Percentiles rank a stretch among this genome's conserved stretches.
phyloP scores from a whole-genome alignment of 1,284 basidiomycete genomes.

The Cutaneotrichosporon sp. region DNA sequence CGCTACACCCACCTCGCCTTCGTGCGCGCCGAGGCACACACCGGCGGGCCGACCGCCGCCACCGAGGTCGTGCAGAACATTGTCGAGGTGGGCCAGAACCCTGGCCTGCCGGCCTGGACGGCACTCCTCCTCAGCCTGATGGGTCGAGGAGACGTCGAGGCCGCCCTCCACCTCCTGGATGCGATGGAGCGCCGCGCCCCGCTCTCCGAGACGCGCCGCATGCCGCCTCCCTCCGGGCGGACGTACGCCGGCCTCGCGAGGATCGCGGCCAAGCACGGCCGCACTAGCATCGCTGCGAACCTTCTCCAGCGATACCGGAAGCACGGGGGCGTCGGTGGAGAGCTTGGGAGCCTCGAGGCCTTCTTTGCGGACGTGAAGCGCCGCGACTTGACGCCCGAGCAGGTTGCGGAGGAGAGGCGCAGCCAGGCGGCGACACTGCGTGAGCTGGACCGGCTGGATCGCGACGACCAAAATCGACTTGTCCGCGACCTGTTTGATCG shows the following conservation, averaged over 20 bases:
- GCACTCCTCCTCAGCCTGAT: conserved; percentile 30
- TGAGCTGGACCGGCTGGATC: conserved; percentile 1
- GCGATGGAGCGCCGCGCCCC: conserved; percentile 25
- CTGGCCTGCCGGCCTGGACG: conserved; percentile 26
- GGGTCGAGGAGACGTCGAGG: conserved; percentile 22
- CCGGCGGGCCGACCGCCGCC: conserved; percentile 23
- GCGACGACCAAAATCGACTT: background rate
- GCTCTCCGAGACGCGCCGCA: background rate
- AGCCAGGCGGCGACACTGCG: background rate
- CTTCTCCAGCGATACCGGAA: background rate
- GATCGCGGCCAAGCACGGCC: background rate
- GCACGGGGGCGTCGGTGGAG: too few species aligned
- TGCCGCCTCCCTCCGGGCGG: conserved; percentile 12
- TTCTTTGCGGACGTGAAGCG: background rate
- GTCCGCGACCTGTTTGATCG: background rate
- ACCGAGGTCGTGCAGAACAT: conserved; percentile 21
- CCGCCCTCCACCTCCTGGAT: conserved; percentile 28
- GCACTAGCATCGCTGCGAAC: background rate
- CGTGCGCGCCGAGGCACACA: conserved; percentile 29
- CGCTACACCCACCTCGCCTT: conserved; percentile 31
- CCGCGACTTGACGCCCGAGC: background rate
- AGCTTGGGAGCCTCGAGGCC: background rate
- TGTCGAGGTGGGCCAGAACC: conserved; percentile 19
- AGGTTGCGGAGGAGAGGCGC: background rate
- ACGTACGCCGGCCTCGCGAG: conserved; percentile 22